phyloP scores from a whole-genome alignment of 2,329 filamentous ascomycete species.

The Aspergillus sp. region DNA sequence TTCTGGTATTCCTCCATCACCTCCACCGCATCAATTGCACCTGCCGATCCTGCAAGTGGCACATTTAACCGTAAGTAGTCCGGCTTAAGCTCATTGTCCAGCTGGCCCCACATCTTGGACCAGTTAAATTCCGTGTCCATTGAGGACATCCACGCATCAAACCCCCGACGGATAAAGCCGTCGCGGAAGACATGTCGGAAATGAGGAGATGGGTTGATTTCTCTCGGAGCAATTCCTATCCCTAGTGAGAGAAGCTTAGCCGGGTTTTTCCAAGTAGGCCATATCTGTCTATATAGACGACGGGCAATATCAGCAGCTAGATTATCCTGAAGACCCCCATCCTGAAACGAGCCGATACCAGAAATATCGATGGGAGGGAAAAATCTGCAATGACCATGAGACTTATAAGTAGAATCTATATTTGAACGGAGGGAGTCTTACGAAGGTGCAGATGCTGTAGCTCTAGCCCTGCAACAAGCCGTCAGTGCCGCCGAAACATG shows the following conservation, averaged over 20 bases:
- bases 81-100: neutral
- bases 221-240: constrained; percentile 6
- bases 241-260: constrained; percentile 15
- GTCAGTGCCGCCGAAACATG: neutral
- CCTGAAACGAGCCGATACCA: constrained; percentile 12
- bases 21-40: constrained; percentile 14
- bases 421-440: constrained; percentile 2
- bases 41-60: constrained; percentile 5
- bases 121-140: constrained; percentile 20
- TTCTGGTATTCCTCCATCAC: constrained; percentile 20
- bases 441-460: constrained; percentile 18
- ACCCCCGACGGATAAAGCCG: constrained; percentile 20
- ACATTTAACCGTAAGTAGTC: constrained; percentile 15
- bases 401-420: neutral
- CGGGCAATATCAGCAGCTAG: constrained; percentile 9
- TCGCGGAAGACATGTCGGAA: constrained; percentile 21
- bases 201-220: constrained; percentile 12
- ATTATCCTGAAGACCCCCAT: constrained; percentile 12
- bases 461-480: constrained; percentile 14
- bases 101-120: constrained; percentile 9
- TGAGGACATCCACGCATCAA: constrained; percentile 22
- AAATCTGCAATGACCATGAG: constrained; percentile 11
- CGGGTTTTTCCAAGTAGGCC: constrained; percentile 10
- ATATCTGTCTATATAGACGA: constrained; percentile 16
- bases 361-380: constrained; percentile 19